Evolutionary conservation across 1,139 yeast species (phyloP).

Genomic region (Nadsonia commutata): DNA sequence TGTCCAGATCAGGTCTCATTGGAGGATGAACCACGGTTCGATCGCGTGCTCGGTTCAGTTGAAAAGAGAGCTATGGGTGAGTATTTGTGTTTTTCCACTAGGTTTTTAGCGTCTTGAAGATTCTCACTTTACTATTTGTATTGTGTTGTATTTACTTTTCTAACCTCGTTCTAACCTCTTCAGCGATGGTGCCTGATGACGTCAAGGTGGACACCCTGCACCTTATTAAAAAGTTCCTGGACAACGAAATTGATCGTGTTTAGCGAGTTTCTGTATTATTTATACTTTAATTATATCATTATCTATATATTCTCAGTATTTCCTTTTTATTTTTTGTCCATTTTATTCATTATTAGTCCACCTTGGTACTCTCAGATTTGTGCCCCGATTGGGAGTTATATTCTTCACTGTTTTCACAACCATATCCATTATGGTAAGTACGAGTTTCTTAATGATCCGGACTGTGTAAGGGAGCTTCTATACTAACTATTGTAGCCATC

Average conservation of each 20-base stretch:
- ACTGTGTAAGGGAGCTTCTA: no score
- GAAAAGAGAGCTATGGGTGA: constrained; percentile 50
- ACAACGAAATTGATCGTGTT: constrained; percentile 23
- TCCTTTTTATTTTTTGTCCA: no score
- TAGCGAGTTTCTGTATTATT: constrained; percentile 8
- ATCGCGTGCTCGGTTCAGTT: constrained; percentile 35
- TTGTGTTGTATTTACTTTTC: not conserved
- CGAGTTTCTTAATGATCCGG: no score
- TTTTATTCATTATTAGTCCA: no score
- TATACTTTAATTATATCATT: no score
- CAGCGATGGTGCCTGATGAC: constrained; percentile 46
- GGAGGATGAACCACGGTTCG: constrained; percentile 34
- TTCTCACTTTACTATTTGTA: not conserved
- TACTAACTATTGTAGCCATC: no score
- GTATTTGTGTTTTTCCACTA: constrained; percentile 12
- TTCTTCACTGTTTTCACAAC: no score
- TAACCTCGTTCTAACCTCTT: not conserved
- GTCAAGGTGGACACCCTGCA: constrained; percentile 46
- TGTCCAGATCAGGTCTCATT: constrained; percentile 26
- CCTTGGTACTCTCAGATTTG: no score
- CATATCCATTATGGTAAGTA: no score
- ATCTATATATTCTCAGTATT: no score
- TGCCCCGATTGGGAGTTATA: no score
- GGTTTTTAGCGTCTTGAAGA: not conserved
- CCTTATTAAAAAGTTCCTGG: constrained; percentile 48